These are phyloP conservation scores for Schizopora paradoxa DNA, from an alignment of 1,284 basidiomycete genomes.

Conservation along the genomic window DNA sequence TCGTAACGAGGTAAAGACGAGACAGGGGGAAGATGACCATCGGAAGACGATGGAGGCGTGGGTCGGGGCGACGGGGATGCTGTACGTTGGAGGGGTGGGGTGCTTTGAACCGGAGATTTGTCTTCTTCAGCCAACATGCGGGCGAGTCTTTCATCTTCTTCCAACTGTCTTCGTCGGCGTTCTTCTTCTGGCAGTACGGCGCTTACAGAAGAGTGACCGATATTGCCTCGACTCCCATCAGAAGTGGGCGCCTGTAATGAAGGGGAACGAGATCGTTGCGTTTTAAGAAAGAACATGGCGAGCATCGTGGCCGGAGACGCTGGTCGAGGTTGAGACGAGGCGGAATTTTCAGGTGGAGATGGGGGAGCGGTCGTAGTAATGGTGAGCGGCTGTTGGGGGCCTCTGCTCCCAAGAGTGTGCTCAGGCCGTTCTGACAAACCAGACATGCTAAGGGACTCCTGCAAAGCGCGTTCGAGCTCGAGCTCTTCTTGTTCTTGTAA, in stretches of 20 bases:
- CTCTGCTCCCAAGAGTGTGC: too few species aligned
- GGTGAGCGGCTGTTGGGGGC: too few species aligned
- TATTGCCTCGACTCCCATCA: too few species aligned
- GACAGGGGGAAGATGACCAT: neutral
- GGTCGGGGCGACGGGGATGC: neutral
- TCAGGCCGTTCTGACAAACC: too few species aligned
- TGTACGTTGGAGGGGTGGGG: neutral
- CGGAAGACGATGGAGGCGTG: neutral
- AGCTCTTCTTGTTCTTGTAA: constrained; percentile 52
- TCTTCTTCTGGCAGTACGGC: neutral
- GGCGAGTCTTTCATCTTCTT: constrained; percentile 34
- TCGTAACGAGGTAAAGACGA: neutral
- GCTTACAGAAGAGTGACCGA: neutral
- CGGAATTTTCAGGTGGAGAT: too few species aligned
- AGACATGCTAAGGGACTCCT: constrained; percentile 47
- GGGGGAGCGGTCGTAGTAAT: too few species aligned
- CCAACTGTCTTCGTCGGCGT: constrained; percentile 23
- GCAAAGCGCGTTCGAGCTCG: constrained; percentile 57
- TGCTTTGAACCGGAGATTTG: neutral
- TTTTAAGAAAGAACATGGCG: too few species aligned
- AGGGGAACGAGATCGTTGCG: too few species aligned
- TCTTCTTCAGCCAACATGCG: constrained; percentile 29
- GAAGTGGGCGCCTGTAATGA: too few species aligned
- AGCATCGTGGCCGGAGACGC: too few species aligned
- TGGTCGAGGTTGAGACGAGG: too few species aligned